Conservation (phyloP, 768 basidiomycete genomes). For the Dioszegia hungarica region DNA sequence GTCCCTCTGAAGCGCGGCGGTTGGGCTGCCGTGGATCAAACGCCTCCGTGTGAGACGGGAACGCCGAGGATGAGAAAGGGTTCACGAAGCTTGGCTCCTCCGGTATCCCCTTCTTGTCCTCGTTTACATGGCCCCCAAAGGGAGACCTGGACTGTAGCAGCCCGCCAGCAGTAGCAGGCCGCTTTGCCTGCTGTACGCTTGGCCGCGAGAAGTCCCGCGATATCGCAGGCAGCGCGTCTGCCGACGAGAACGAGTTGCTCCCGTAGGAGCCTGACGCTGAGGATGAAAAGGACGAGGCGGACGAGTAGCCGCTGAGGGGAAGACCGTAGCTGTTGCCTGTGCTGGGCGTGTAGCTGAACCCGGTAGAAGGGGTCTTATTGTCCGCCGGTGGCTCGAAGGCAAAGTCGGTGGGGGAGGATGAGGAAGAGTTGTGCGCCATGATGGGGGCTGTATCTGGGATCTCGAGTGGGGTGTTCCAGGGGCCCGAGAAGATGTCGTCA, state of each 20-base stretch:
- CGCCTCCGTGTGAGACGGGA: constrained; percentile 5
- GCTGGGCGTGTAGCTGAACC: not conserved
- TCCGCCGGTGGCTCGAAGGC: constrained; percentile 33
- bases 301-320: constrained; percentile 14
- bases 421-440: constrained; percentile 21
- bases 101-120: constrained; percentile 17
- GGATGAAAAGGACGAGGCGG: constrained; percentile 40
- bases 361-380: constrained; percentile 17
- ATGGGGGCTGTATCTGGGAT: constrained; percentile 8
- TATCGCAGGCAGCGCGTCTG: constrained; percentile 44
- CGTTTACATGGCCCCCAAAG: not conserved
- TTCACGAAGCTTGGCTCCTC: constrained; percentile 32
- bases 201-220: constrained; percentile 46
- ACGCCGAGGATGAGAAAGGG: constrained; percentile 20
- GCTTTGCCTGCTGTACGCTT: constrained; percentile 32
- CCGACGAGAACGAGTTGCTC: constrained; percentile 35
- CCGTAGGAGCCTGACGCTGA: constrained; percentile 28
- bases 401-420: constrained; percentile 35
- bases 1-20: constrained; percentile 32
- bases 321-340: not conserved
- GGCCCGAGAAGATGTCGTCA: constrained; percentile 4
- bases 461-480: constrained; percentile 16
- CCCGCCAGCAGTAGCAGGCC: constrained; percentile 46
- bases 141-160: not conserved
- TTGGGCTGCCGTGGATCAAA: constrained; percentile 25